A percentile compares a stretch with the other conserved stretches of the same genome.
Conservation (phyloP, 108 stramenopile species). For the Cyclostephanos tholiformis region DNA sequence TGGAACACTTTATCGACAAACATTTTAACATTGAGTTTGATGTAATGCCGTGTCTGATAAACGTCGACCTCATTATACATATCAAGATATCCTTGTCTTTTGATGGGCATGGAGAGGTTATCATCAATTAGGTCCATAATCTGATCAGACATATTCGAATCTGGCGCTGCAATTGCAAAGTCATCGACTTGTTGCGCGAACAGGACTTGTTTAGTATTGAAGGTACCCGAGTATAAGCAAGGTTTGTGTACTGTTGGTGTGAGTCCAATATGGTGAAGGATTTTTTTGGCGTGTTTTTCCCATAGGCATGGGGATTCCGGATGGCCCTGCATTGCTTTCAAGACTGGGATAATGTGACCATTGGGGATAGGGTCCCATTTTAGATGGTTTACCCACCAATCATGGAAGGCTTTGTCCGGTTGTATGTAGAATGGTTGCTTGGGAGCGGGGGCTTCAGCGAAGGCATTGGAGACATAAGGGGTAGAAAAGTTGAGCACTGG, state of each 20-base stretch:
- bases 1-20: slow-evolving; percentile 33
- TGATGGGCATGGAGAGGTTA: slow-evolving; percentile 2
- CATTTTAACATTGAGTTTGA: slow-evolving; percentile 25
- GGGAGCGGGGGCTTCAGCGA: slow-evolving; percentile 41
- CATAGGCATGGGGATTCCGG: no score
- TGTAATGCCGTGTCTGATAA: slow-evolving; percentile 27
- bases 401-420: slow-evolving; percentile 32
- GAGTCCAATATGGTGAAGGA: no score
- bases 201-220: no score
- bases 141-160: neutral
- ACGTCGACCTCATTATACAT: slow-evolving; percentile 48
- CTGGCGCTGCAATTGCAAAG: slow-evolving; percentile 14
- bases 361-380: slow-evolving; percentile 19
- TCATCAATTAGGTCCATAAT: slow-evolving; percentile 7
- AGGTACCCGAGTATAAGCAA: no score
- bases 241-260: no score
- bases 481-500: slow-evolving; percentile 9
- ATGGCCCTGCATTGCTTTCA: no score
- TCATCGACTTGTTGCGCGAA: no score
- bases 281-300: no score
- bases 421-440: slow-evolving; percentile 24
- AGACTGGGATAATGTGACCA: slow-evolving; percentile 28
- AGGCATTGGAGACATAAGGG: slow-evolving; percentile 45
- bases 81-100: slow-evolving; percentile 32
- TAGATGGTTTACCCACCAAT: slow-evolving; percentile 42